phyloP scores from a whole-genome alignment of 805 yeast species.

The Wickerhamomyces strasburgensis region DNA sequence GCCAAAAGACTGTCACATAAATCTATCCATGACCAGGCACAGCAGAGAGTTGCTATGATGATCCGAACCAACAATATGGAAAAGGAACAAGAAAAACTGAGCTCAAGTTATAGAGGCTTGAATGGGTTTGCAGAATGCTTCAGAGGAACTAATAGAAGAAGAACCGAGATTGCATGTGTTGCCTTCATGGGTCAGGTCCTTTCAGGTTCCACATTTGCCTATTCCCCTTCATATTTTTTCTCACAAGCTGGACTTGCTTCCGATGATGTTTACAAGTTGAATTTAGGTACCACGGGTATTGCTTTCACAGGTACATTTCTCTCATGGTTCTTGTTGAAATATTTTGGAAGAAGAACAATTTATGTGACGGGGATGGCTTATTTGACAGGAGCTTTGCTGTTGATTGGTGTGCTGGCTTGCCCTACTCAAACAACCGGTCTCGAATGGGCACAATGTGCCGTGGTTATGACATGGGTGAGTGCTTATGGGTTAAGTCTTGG shows the following conservation, averaged over 20 bases:
- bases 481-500: slow-evolving; percentile 35
- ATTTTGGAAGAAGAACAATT: slow-evolving; percentile 28
- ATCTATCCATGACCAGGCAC: slow-evolving; percentile 17
- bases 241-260: slow-evolving; percentile 41
- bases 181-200: slow-evolving; percentile 39
- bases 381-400: slow-evolving; percentile 14
- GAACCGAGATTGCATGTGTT: slow-evolving; percentile 37
- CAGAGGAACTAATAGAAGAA: slow-evolving; percentile 36
- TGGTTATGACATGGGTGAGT: slow-evolving; percentile 18
- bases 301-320: slow-evolving; percentile 28
- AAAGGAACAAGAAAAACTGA: slow-evolving; percentile 8
- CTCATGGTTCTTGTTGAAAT: slow-evolving; percentile 29
- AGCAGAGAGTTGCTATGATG: slow-evolving; percentile 17
- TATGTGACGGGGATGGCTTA: slow-evolving; percentile 26
- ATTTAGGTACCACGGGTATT: slow-evolving; percentile 29
- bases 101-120: slow-evolving; percentile 9
- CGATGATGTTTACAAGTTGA: slow-evolving; percentile 29
- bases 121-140: slow-evolving; percentile 38
- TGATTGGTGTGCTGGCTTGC: slow-evolving; percentile 15
- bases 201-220: slow-evolving; percentile 45
- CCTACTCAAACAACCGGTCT: slow-evolving; percentile 13
- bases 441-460: slow-evolving; percentile 20
- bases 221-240: slow-evolving; percentile 42
- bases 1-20: slow-evolving; percentile 21
- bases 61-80: slow-evolving; percentile 18